Conservation (phyloP, 2,329 filamentous ascomycete genomes). For the Ceratocystis cacaofunesta region DNA sequence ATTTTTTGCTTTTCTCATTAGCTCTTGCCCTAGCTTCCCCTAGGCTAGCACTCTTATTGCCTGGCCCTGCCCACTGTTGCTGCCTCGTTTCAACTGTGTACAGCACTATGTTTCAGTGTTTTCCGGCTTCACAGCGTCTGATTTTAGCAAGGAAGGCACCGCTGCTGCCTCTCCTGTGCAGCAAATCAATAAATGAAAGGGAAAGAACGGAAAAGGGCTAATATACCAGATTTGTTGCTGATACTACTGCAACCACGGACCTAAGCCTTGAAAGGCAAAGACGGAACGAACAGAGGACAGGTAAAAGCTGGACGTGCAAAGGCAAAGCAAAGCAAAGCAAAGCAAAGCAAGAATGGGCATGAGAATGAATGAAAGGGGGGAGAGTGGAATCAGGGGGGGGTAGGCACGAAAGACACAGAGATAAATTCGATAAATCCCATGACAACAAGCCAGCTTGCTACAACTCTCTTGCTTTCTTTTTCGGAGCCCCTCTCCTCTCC, state of each 20-base stretch:
- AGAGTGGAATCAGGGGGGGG: neutral
- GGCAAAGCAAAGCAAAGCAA: neutral
- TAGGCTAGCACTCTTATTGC: no score
- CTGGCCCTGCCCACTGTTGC: no score
- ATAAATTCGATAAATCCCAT: no score
- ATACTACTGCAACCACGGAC: no score
- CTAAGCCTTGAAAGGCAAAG: neutral
- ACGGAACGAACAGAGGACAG: neutral
- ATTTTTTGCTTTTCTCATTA: neutral
- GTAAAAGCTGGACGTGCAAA: neutral
- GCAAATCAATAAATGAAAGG: neutral
- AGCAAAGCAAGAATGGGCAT: neutral
- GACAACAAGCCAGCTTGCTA: no score
- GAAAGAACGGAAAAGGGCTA: no score
- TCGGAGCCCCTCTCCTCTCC: no score
- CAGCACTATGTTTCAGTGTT: neutral
- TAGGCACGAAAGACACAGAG: neutral
- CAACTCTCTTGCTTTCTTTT: no score
- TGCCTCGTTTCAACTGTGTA: no score
- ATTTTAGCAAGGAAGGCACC: no score
- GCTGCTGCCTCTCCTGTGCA: neutral
- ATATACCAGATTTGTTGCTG: no score
- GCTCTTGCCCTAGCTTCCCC: no score
- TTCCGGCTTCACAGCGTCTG: neutral
- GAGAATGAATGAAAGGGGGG: slow-evolving; percentile 6